These are phyloP conservation scores for Uronychia binucleata DNA, from an alignment of 73 alveolate genomes.

Conservation along the genomic window DNA sequence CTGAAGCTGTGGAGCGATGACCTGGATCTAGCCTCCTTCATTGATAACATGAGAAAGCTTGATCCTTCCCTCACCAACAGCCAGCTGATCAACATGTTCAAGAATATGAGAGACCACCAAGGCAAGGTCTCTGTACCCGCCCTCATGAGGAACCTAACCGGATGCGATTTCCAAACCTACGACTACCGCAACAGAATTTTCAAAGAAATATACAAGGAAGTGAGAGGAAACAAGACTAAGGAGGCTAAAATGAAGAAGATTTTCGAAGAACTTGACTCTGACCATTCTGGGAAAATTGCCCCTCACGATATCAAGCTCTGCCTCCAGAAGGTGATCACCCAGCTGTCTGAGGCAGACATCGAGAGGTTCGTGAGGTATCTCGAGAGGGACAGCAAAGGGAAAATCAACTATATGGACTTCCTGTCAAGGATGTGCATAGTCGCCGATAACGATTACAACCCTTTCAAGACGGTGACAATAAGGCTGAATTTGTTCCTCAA, in stretches of 20 bases:
- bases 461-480: conserved; percentile 31
- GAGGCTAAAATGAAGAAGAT: conserved; percentile 3
- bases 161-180: conserved; percentile 45
- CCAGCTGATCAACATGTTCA: conserved; percentile 36
- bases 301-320: conserved; percentile 32
- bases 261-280: conserved; percentile 36
- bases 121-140: conserved; percentile 44
- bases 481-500: conserved; percentile 30
- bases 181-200: conserved; percentile 54
- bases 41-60: conserved; percentile 39
- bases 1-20: conserved; percentile 60
- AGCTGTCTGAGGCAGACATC: conserved; percentile 18
- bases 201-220: neutral
- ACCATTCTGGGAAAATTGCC: conserved; percentile 40
- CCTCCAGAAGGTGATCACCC: conserved; percentile 5
- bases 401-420: conserved; percentile 30
- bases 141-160: conserved; percentile 44
- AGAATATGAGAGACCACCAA: conserved; percentile 22
- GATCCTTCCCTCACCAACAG: conserved; percentile 53
- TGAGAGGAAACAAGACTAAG: neutral
- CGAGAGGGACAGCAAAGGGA: conserved; percentile 34
- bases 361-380: conserved; percentile 43
- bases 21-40: conserved; percentile 31
- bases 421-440: conserved; percentile 18
- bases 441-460: conserved; percentile 40